Evolutionary conservation across 2,329 filamentous ascomycete species (phyloP).

Genomic region (Nannizzia gypsea): DNA sequence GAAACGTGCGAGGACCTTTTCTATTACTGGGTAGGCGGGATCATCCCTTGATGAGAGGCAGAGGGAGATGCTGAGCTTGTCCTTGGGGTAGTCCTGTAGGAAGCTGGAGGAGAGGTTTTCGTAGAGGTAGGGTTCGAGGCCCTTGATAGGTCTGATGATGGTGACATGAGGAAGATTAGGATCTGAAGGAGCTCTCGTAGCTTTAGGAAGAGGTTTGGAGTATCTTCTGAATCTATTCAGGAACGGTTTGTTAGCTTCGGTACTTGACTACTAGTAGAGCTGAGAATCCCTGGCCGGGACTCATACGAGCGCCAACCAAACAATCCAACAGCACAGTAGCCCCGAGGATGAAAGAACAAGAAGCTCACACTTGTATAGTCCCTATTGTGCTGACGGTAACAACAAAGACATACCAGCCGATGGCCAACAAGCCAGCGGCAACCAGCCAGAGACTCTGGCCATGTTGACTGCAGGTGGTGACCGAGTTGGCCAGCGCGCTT

Average conservation of each 20-base stretch:
- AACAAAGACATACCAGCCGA: constrained; percentile 47
- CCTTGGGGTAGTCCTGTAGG: constrained; percentile 63
- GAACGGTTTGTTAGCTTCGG: neutral
- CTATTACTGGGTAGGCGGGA: constrained; percentile 62
- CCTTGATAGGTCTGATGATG: constrained; percentile 85
- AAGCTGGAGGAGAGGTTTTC: constrained; percentile 85
- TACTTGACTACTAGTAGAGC: neutral
- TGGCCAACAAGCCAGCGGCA: constrained; percentile 35
- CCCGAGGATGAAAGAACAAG: neutral
- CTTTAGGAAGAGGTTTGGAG: constrained; percentile 34
- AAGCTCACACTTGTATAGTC: constrained; percentile 46
- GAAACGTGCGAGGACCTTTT: constrained; percentile 61
- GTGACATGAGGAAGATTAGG: constrained; percentile 65
- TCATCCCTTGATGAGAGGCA: constrained; percentile 68
- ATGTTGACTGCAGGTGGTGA: constrained; percentile 11
- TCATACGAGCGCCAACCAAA: neutral
- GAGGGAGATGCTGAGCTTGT: constrained; percentile 67
- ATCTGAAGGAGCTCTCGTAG: constrained; percentile 26
- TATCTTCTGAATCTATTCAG: constrained; percentile 44
- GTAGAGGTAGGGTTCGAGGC: constrained; percentile 78
- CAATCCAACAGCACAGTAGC: neutral
- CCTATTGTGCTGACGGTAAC: constrained; percentile 47
- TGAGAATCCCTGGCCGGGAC: neutral
- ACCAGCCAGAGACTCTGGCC: constrained; percentile 22
- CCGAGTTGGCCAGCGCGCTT: neutral